Base-by-base conservation (phyloP, 2,329 filamentous ascomycete genomes). In the Diaporthe destruens region DNA sequence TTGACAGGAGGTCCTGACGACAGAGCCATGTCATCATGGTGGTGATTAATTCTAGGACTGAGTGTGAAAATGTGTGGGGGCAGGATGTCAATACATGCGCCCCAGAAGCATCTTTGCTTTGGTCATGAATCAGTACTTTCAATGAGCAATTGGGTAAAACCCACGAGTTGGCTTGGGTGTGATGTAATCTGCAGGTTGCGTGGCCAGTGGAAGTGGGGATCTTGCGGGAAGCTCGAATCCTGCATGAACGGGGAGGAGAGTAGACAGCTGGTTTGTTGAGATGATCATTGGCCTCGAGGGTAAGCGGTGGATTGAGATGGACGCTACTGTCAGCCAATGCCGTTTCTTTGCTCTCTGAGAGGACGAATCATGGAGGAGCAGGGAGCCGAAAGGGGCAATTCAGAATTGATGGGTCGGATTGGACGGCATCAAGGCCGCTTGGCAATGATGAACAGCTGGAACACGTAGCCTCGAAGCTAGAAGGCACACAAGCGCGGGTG, bases 371-470 rank as follows among this genome's bases (percentile, higher is more conserved):
- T 47, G 39, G 39, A 42, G 18, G 11, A 20, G 57, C 57, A 39
- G 57, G 25, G 16, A n/a, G 57, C 44, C 57, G 25, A 7, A 63
- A 47, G 29, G 20, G 57, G 57, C 8, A 63, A 47, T n/a, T 14
- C 23, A 47, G 23, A 3, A 16, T 61, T 25, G 34, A 44, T 34
- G 39, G 39, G 39, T 42, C 57, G 23, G 16, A 47, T 47, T 32
- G 39, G 57, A 63, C 57, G 39, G 57, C 57, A 16, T 63, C 57
- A 47, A 63, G 39, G 18, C 39, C 44, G 39, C 57, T 63, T 63
- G 57, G 57, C 57, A 63, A 47, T 12, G 39, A 20, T 63, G 39
- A 47, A 63, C n/a, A 11, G 57, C 57, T 47, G 9, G 36, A 32
- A 36, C 20, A 47, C 6, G 49, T 34, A 20, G 49, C 14, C 54